Evolutionary conservation across 805 yeast genomes (phyloP).

Genomic region (Spencermartinsiella europaea): DNA sequence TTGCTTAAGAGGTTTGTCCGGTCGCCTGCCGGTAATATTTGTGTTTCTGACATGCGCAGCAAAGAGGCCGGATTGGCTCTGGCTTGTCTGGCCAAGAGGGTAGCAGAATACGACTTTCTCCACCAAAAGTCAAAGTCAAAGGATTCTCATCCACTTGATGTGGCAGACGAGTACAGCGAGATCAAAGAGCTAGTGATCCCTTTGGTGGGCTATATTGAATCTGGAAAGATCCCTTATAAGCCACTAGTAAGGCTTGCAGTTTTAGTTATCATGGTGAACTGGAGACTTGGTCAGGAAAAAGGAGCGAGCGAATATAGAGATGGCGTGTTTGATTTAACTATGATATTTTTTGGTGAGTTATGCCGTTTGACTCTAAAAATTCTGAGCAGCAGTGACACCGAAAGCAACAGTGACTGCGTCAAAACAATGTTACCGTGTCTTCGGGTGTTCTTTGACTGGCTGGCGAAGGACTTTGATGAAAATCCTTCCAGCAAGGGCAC

Average conservation of each 20-base stretch:
- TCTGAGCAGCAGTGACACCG: neutral
- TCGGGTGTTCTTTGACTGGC: slow-evolving; percentile 13
- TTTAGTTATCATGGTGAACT: neutral
- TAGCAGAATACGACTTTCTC: neutral
- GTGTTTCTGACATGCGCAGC: neutral
- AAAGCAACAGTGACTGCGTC: neutral
- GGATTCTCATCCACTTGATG: neutral
- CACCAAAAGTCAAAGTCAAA: too few relatives aligned
- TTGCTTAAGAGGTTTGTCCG: neutral
- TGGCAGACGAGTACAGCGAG: neutral
- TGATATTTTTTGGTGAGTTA: neutral
- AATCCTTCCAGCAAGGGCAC: neutral
- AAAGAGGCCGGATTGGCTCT: neutral
- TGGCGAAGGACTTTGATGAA: slow-evolving; percentile 2
- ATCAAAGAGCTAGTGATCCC: neutral
- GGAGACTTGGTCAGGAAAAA: neutral
- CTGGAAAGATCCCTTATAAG: neutral
- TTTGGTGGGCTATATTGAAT: neutral
- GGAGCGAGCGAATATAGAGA: neutral
- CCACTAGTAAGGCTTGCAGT: neutral
- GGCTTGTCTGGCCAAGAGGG: neutral
- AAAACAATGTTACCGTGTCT: slow-evolving; percentile 2
- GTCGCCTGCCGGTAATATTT: neutral
- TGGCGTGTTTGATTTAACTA: neutral
- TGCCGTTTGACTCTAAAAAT: neutral